These are phyloP conservation scores for Globisporangium recalcitrans DNA, from an alignment of 352 stramenopile genomes.

Conservation along the genomic window DNA sequence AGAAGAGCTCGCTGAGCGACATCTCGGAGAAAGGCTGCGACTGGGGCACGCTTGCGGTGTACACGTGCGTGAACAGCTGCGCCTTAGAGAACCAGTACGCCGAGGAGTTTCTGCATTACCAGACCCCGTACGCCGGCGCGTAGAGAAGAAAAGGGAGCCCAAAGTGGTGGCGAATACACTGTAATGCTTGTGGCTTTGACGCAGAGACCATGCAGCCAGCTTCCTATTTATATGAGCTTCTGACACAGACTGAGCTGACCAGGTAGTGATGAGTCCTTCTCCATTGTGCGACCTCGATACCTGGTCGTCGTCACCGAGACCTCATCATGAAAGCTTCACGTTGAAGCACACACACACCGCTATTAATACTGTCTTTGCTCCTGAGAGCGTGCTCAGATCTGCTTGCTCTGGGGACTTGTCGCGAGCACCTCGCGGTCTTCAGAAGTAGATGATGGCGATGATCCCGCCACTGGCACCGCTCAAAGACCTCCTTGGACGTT, in stretches of 20 bases:
- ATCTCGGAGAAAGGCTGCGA: slow-evolving; percentile 71
- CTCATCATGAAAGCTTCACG: not conserved
- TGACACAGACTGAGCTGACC: not conserved
- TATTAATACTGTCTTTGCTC: slow-evolving; percentile 1
- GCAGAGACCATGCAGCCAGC: not conserved
- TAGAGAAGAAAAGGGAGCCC: slow-evolving; percentile 8
- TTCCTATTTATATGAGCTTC: not conserved
- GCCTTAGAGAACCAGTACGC: slow-evolving; percentile 37
- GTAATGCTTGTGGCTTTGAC: not conserved
- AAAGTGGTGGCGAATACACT: not conserved
- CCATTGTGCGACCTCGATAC: not conserved
- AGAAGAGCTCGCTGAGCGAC: slow-evolving; percentile 44
- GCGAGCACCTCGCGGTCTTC: not conserved
- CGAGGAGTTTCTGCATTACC: slow-evolving; percentile 77
- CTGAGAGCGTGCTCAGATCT: not conserved
- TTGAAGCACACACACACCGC: not conserved
- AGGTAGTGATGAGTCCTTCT: not conserved
- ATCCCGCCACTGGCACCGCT: too few relatives aligned
- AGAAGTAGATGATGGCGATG: too few relatives aligned
- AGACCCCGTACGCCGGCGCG: slow-evolving; percentile 55
- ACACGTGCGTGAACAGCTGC: slow-evolving; percentile 91
- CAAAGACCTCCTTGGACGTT: not conserved
- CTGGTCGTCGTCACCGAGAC: slow-evolving; percentile 5
- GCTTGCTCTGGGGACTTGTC: not conserved
- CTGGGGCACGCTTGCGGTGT: slow-evolving; percentile 90